phyloP scores from a whole-genome alignment of 2,329 filamentous ascomycete genomes.

The Penicillium occitanis region DNA sequence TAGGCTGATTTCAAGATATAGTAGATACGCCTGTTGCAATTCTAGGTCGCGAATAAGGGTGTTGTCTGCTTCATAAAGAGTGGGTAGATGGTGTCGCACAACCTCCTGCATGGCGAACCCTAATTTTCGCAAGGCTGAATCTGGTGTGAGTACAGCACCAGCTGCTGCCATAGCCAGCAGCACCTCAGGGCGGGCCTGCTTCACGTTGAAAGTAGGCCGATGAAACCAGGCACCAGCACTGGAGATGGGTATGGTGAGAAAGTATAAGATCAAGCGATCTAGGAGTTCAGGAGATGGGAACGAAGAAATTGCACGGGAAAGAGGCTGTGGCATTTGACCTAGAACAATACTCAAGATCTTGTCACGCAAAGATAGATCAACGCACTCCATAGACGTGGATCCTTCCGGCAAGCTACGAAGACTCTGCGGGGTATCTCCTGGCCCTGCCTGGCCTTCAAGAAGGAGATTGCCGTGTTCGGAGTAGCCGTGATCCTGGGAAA shows the following conservation, averaged over 20 bases:
- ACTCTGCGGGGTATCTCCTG: neutral
- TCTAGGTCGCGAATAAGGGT: conserved; percentile 33
- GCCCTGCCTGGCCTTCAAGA: neutral
- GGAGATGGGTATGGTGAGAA: conserved; percentile 23
- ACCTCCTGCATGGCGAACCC: conserved; percentile 42
- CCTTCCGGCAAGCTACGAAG: neutral
- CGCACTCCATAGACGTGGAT: neutral
- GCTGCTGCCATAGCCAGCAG: conserved; percentile 36
- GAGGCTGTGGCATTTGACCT: neutral
- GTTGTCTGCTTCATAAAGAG: conserved; percentile 38
- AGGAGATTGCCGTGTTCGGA: neutral
- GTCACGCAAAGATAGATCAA: conserved; percentile 7
- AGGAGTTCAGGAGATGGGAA: conserved; percentile 38
- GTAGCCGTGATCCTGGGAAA: neutral
- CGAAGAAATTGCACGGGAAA: conserved; percentile 24
- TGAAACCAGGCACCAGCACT: conserved; percentile 32
- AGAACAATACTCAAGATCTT: conserved; percentile 13
- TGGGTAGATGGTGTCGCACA: conserved; percentile 26
- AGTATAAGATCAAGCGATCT: conserved; percentile 36
- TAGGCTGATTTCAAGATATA: conserved; percentile 34
- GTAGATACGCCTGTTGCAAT: conserved; percentile 35
- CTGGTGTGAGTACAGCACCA: conserved; percentile 36
- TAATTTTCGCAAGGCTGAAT: conserved; percentile 36
- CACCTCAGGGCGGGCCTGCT: conserved; percentile 34
- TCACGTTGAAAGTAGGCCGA: conserved; percentile 32